Percentiles rank a stretch among this genome's conserved stretches.
These are phyloP conservation scores for Ophiocordyceps sinensis DNA, from an alignment of 2,329 filamentous ascomycete species.

Conservation along the genomic window DNA sequence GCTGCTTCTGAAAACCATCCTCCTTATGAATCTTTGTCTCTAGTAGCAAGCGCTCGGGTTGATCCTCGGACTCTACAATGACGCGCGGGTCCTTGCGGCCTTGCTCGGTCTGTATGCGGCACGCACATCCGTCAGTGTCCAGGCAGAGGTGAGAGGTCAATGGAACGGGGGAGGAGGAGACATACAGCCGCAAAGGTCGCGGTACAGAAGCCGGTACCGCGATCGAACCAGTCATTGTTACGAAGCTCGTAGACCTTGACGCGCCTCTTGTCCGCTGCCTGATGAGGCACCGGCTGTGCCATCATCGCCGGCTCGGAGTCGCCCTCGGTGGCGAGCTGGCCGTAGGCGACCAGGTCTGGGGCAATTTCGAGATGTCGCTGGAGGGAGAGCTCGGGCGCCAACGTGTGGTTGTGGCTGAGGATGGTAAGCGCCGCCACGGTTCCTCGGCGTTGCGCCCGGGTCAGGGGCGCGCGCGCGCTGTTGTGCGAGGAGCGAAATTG, in stretches of 20 bases:
- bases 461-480: constrained; percentile 5
- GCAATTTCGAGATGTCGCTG: constrained; percentile 45
- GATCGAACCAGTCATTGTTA: constrained; percentile 98
- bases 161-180: constrained; percentile 6
- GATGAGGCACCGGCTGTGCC: constrained; percentile 58
- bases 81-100: constrained; percentile 72
- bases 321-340: constrained; percentile 33
- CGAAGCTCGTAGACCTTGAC: constrained; percentile 98
- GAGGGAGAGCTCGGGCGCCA: constrained; percentile 33
- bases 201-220: constrained; percentile 89
- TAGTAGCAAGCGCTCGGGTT: constrained; percentile 67
- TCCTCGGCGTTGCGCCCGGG: constrained; percentile 17
- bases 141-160: neutral
- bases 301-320: constrained; percentile 51
- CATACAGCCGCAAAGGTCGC: constrained; percentile 62
- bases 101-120: constrained; percentile 31
- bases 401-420: constrained; percentile 33
- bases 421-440: constrained; percentile 44
- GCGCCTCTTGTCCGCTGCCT: constrained; percentile 53
- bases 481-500: neutral
- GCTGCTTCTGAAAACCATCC: constrained; percentile 95
- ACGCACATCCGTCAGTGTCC: neutral
- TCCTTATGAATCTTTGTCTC: constrained; percentile 86
- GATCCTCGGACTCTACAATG: constrained; percentile 84
- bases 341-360: constrained; percentile 36